Evolutionary conservation across 2,329 filamentous ascomycete species (phyloP), one percentile per base, ranked within the genome.

Genomic region (Aspergillus tamarii): DNA sequence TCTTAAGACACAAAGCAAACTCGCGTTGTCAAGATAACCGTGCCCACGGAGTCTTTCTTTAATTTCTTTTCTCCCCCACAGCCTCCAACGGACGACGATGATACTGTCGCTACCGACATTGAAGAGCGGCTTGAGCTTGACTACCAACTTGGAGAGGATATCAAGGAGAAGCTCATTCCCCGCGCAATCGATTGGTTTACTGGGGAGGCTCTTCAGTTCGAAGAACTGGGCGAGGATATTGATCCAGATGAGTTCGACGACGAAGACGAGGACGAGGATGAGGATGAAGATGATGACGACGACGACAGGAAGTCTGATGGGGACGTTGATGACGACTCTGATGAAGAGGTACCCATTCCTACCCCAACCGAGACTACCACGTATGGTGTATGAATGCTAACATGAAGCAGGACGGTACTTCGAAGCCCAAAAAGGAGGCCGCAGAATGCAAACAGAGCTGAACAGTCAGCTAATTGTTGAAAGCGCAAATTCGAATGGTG

Each of bases 101-200:
- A 82, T 8, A 91, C 92, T 57, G 89, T 91, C 65, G 89, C 91
- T 61, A 91, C 90, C 58, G 95, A 99, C 78, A 96, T 99, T 59
- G 95, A 99, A 84, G 94, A 97, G 82, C 94, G 95, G 68, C 88
- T 99, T 62, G 95, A 99, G 84, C 89, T 99, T 59, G 95, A 99
- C 83, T 99, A 98, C 81, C 94, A 98, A 83, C 89, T 99, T 52
- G 95, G 95, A 70, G 95, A 99, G 84, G 95, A 99, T 77, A 97
- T 99, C 84, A 99, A 99, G 85, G 95, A 99, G 87, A 99, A 99
- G 85, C 87, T 99, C 69, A 99, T 99, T 72, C 95, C 95, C 69
- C 93, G 94, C 72, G 95, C 96, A 63, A 95, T 99, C 74, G 95
- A 99, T 82, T 99, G 95, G 95, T 99, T 99, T 81, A 99, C 95